phyloP scores from a whole-genome alignment of 1,284 basidiomycete genomes.

The Neotropicomus parvogracilis region DNA sequence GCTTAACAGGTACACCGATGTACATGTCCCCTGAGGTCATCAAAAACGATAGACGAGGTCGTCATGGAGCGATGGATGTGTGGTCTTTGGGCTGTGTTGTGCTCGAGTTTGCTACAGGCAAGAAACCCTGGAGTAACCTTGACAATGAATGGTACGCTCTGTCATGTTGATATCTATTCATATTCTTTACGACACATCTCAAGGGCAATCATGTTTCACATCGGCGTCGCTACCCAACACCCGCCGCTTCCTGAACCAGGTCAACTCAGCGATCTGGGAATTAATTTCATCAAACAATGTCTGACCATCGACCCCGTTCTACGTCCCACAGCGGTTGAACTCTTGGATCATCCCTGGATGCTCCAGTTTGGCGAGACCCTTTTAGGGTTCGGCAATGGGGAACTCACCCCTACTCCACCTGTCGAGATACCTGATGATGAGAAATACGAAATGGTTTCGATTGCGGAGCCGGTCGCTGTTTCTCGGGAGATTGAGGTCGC shows the following conservation, averaged over 20 bases:
- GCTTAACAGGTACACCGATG: conserved; percentile 97
- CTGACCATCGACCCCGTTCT: conserved; percentile 84
- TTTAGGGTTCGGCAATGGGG: conserved; percentile 61
- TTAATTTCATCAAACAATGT: conserved; percentile 92
- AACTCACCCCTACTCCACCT: conserved; percentile 51
- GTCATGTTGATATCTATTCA: background rate
- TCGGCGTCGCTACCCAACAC: conserved; percentile 95
- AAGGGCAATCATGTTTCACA: conserved; percentile 98
- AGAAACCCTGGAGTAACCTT: conserved; percentile 96
- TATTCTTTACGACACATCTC: conserved; percentile 8
- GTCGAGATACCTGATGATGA: conserved; percentile 45
- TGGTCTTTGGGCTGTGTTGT: conserved; percentile 98
- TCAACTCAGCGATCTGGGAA: conserved; percentile 87
- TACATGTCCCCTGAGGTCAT: conserved; percentile 99
- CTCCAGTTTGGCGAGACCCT: conserved; percentile 71
- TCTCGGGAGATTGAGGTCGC: conserved; percentile 61
- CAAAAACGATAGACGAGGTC: conserved; percentile 83
- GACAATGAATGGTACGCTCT: conserved; percentile 92
- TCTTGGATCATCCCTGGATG: conserved; percentile 93
- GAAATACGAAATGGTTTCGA: conserved; percentile 48
- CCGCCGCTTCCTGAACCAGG: conserved; percentile 91
- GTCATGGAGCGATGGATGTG: conserved; percentile 96
- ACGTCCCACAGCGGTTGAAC: conserved; percentile 82
- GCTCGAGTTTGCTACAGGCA: conserved; percentile 93
- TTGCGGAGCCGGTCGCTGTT: conserved; percentile 54